Conservation (phyloP, 768 basidiomycete genomes). For the Cystobasidium onofrii region DNA sequence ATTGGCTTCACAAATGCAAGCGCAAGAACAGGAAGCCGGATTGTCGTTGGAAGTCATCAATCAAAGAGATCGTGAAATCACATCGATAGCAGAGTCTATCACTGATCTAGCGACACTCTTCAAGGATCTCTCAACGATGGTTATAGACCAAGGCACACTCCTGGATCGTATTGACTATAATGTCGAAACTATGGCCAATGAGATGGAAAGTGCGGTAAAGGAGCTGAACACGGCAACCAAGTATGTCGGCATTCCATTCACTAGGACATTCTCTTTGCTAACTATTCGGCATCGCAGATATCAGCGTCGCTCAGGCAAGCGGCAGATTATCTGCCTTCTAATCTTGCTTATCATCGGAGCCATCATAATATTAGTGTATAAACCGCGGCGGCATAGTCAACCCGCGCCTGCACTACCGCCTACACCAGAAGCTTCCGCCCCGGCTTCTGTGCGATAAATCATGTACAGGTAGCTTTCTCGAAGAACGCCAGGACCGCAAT, state of each 20-base stretch:
- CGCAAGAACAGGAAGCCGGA: constrained; percentile 42
- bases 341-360: constrained; percentile 80
- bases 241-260: constrained; percentile 50
- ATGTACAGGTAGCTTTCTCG: background rate
- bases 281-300: constrained; percentile 53
- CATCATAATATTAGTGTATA: constrained; percentile 81
- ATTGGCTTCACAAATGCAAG: constrained; percentile 44
- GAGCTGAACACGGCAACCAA: constrained; percentile 73
- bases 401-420: background rate
- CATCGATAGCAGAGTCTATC: constrained; percentile 85
- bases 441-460: background rate
- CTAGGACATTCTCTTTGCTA: background rate
- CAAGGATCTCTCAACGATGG: constrained; percentile 82
- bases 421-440: background rate
- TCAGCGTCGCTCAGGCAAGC: constrained; percentile 84
- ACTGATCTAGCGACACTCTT: constrained; percentile 86
- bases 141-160: constrained; percentile 96
- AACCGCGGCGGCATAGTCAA: constrained; percentile 55
- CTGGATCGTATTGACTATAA: constrained; percentile 96
- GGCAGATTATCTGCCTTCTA: constrained; percentile 87
- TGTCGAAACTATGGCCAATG: constrained; percentile 78
- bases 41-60: constrained; percentile 49
- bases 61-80: constrained; percentile 61
- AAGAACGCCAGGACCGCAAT: too few species aligned
- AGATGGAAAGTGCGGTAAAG: constrained; percentile 71